Percentiles rank a stretch among this genome's conserved stretches.
Conservation (phyloP, 2,329 filamentous ascomycete species). For the Aspergillus japonicus region DNA sequence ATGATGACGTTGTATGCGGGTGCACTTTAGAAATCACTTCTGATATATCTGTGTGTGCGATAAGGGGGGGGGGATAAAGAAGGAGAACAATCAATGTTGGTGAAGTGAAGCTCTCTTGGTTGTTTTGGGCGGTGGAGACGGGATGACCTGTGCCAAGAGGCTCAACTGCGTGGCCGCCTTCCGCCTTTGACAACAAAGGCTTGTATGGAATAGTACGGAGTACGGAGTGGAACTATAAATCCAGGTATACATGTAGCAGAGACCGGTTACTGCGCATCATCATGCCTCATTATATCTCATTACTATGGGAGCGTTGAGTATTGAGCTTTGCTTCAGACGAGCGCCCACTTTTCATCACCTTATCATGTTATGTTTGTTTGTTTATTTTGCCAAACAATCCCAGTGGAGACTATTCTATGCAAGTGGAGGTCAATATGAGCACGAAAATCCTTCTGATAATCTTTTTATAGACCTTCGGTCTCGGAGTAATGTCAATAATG, state of each 20-base stretch:
- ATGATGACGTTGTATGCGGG: conserved; percentile 21
- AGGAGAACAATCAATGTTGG: not conserved
- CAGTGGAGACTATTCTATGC: not conserved
- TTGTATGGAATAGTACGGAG: not conserved
- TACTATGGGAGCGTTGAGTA: no score
- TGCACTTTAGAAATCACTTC: not conserved
- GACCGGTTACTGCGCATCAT: no score
- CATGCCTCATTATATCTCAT: no score
- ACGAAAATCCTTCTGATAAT: not conserved
- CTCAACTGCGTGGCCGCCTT: conserved; percentile 13
- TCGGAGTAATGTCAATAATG: no score
- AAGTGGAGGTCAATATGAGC: not conserved
- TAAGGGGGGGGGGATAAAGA: conserved; percentile 10
- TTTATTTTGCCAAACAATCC: not conserved
- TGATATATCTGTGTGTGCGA: conserved; percentile 19
- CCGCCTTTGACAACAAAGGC: not conserved
- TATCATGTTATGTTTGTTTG: no score
- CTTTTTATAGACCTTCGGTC: not conserved
- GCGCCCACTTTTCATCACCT: not conserved
- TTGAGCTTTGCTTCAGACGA: not conserved
- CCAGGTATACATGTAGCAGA: no score
- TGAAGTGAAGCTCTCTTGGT: conserved; percentile 9
- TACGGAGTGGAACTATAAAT: not conserved
- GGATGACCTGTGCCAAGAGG: conserved; percentile 30
- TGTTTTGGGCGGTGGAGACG: conserved; percentile 24